A percentile compares a stretch with the other conserved stretches of the same genome.
phyloP scores from a whole-genome alignment of 139 green algal species.

The Pleodorina starrii region DNA sequence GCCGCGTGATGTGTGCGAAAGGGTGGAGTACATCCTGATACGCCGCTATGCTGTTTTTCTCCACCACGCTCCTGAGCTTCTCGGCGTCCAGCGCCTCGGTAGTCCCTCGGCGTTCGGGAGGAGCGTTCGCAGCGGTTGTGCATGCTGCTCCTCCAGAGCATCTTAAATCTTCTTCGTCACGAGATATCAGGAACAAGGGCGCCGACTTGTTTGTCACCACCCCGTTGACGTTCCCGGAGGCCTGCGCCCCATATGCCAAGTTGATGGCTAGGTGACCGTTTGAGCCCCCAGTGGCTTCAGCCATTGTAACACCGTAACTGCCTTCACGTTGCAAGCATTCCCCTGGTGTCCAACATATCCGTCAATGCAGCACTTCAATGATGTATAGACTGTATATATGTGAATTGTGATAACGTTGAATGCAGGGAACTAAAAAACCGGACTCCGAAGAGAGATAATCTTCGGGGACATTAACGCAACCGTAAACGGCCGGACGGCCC shows the following conservation, averaged over 20 bases:
- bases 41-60: background rate
- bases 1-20: background rate
- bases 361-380: background rate
- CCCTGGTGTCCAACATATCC: background rate
- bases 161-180: background rate
- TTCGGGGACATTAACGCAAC: too few species aligned
- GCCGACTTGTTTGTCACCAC: background rate
- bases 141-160: background rate
- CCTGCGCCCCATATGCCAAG: background rate
- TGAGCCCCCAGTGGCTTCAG: background rate
- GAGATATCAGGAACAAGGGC: background rate
- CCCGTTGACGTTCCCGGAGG: background rate
- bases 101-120: background rate
- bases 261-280: conserved; percentile 11
- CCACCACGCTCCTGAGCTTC: conserved; percentile 19
- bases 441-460: too few species aligned
- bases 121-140: background rate
- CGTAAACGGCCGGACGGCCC: too few species aligned
- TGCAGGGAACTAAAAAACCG: background rate
- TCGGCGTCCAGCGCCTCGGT: background rate
- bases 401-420: background rate
- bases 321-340: background rate
- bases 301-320: background rate
- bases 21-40: background rate
- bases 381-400: background rate